Evolutionary conservation across 805 yeast genomes (phyloP), one percentile per base, ranked within the genome.

Genomic region (Pichia ethanolica): DNA sequence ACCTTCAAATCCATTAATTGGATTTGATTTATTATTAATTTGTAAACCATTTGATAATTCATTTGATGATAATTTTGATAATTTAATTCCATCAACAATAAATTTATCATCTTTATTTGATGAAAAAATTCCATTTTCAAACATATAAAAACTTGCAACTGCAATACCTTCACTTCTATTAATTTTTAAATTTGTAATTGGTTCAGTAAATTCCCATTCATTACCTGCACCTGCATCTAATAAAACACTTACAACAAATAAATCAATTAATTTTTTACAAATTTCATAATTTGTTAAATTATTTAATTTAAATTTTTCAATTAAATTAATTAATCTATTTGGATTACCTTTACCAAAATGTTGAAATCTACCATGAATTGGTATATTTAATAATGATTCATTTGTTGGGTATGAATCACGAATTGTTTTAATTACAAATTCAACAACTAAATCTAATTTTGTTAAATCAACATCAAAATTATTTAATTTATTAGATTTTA

Each of bases 221-320:
- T 77, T 75, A 20, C 86, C 87, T 0, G 86, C 86, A 26, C 87
- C 87, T 5, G 86, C 86, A 61, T 81, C 87, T 28, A 81, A 66
- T 42, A 81, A 62, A 5, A 81, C 87, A 50, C 83, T 77, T 35
- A 81, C 74, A 4, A 80, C 72, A 54, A 81, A 77, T 48, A 81
- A 64, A 61, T 81, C 86, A 47, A 81, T 68, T 38, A 81, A 63
- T 41, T 77, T 73, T 55, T 71, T 74, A 35, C 82, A 77, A 30
- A 75, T 71, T 49, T 79, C 84, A 12, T 66, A 53, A 12, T 65
- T 63, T 2, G 56, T 26, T 8, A 56, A 39, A 1, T 40, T 20
- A 20, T 20, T 48, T 40, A 39, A 13, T 12, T 35, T 13, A 10
- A 39, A 12, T 35, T 63, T 57, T 5, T 56, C 45, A 30, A 80